Evolutionary conservation across 371 early-diverging fungal species (phyloP), one percentile per base, ranked within the genome.

Genomic region (Mucor irregularis): DNA sequence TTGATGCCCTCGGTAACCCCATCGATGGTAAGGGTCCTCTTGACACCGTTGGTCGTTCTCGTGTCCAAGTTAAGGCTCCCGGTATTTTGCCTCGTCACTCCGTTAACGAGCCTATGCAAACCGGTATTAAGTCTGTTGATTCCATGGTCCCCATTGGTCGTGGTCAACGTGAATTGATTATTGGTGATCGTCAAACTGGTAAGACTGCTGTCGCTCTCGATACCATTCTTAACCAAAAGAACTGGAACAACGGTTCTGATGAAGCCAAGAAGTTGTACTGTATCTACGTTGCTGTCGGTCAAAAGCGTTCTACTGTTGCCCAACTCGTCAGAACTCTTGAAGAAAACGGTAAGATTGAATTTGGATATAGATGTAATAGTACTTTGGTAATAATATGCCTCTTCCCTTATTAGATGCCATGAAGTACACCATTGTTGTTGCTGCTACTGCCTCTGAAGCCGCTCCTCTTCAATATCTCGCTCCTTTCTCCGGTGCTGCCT

Each of bases 131-230:
- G 86, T 96, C 93, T 69, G 92, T 96, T 72, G 95, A 96, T 86
- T 93, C 95, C 78, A 96, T 96, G 96, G 88, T 96, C 61, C 96
- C 96, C 65, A 94, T 96, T 60, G 96, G 96, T 73, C 93, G 96
- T 92, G 96, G 96, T 71, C 96, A 96, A 85, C 92, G 96, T 90
- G 96, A 96, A 86, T 87, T 96, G 85, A 96, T 96, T 76, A 95
- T 95, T 80, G 96, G 96, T 79, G 96, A 96, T 83, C 93, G 95
- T 87, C 96, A 96, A 80, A 95, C 95, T 63, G 96, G 96, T 69
- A 96, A 96, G 88, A 95, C 96, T 64, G 88, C 96, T 64, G 94
- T 96, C 64, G 95, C 95, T 39, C 83, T 96, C 56, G 96, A 95
- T 79, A 91, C 95, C 76, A 96, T 96, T 66, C 78, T 96, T 61